Percentiles rank a stretch among this genome's conserved stretches.
These are phyloP conservation scores for Ogataea populi-albae DNA, from an alignment of 805 yeast species.

Conservation along the genomic window DNA sequence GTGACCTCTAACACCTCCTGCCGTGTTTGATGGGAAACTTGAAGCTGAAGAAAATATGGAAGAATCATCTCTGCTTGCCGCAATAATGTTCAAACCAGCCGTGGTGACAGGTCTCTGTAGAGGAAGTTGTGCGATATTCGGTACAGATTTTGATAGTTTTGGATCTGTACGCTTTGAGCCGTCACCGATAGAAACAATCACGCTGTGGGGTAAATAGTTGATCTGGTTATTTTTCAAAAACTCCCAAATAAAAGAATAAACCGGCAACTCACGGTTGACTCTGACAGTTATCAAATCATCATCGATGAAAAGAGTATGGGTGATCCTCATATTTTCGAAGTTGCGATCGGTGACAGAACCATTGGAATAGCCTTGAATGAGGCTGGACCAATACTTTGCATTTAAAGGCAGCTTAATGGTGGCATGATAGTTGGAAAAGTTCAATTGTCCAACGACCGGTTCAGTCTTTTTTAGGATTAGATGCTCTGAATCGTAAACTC, in stretches of 20 bases:
- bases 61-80: slow-evolving; percentile 1
- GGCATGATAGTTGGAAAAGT: slow-evolving; percentile 19
- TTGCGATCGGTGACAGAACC: slow-evolving; percentile 25
- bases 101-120: not conserved
- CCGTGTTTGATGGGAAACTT: not conserved
- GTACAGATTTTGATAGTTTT: slow-evolving; percentile 1
- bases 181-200: slow-evolving; percentile 14
- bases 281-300: slow-evolving; percentile 25
- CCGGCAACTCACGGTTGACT: slow-evolving; percentile 16
- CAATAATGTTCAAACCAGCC: not conserved
- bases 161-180: not conserved
- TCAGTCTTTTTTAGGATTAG: slow-evolving; percentile 26
- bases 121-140: not conserved
- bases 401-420: slow-evolving; percentile 31
- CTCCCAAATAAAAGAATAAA: slow-evolving; percentile 34
- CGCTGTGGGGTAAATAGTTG: slow-evolving; percentile 26
- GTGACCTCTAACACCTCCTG: slow-evolving; percentile 24
- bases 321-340: slow-evolving; percentile 24
- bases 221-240: slow-evolving; percentile 20
- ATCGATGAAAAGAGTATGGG: slow-evolving; percentile 29
- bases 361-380: slow-evolving; percentile 31
- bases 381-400: slow-evolving; percentile 32
- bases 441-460: slow-evolving; percentile 29
- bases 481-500: slow-evolving; percentile 22
- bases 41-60: not conserved